Evolutionary conservation across 2,329 filamentous ascomycete genomes (phyloP).

Genomic region (Colletotrichum sp.): DNA sequence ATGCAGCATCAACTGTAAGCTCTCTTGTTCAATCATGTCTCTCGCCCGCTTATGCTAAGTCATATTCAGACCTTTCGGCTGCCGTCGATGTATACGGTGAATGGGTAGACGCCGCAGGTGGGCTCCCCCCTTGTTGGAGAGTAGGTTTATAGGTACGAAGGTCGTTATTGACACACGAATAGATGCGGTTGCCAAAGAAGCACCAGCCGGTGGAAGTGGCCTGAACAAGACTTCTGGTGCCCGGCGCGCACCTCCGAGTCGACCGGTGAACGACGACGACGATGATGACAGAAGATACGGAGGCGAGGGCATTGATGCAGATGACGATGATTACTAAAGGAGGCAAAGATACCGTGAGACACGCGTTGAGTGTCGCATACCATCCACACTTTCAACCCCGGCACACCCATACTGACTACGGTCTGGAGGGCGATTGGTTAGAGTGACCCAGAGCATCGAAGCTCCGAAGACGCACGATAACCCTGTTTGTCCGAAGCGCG

Average conservation of each 20-base stretch:
- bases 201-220: conserved; percentile 17
- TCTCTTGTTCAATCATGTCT: not conserved
- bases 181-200: conserved; percentile 59
- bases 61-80: conserved; percentile 76
- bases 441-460: not conserved
- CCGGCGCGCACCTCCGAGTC: conserved; percentile 23
- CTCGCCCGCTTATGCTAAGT: conserved; percentile 18
- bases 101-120: conserved; percentile 89
- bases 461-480: not conserved
- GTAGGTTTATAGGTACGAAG: not conserved
- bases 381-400: not conserved
- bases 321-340: conserved; percentile 62
- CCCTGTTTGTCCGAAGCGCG: not conserved
- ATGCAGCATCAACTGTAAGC: conserved; percentile 87
- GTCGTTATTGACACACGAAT: not conserved
- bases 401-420: not conserved
- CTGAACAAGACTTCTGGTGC: conserved; percentile 7
- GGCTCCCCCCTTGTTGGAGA: not conserved
- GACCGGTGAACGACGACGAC: conserved; percentile 45
- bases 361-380: not conserved
- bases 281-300: conserved; percentile 58
- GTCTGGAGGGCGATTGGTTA: not conserved
- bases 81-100: conserved; percentile 96
- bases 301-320: conserved; percentile 57
- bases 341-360: not conserved